Evolutionary conservation across 1,139 yeast species (phyloP).

Genomic region (Pichia sorboxylosa): DNA sequence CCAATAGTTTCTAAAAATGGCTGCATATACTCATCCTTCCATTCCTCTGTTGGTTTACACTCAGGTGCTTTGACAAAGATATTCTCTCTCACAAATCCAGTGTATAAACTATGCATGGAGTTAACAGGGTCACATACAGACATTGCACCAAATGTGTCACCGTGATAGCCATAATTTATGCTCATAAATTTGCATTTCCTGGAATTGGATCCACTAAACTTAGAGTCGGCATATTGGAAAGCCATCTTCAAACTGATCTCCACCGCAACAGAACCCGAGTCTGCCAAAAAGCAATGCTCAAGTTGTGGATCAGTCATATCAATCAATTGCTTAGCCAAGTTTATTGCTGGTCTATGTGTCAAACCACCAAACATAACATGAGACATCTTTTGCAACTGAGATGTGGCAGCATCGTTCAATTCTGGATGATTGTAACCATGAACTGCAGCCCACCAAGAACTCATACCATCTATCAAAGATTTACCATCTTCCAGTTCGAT

Average conservation of each 20-base stretch:
- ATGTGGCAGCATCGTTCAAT: conserved; percentile 20
- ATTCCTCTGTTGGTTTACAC: conserved; percentile 10
- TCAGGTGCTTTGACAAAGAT: conserved; percentile 22
- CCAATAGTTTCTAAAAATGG: conserved; percentile 3
- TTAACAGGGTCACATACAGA: conserved; percentile 30
- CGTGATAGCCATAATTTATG: conserved; percentile 44
- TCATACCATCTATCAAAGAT: conserved; percentile 24
- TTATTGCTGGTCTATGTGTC: conserved; percentile 24
- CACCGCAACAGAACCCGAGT: conserved; percentile 42
- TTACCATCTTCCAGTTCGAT: conserved; percentile 17
- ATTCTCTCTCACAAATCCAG: conserved; percentile 22
- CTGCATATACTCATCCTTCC: conserved; percentile 8
- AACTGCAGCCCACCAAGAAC: conserved; percentile 28
- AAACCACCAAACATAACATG: conserved; percentile 28
- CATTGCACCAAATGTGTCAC: conserved; percentile 43
- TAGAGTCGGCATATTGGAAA: conserved; percentile 39
- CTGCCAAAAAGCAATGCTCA: conserved; percentile 24
- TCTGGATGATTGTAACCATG: conserved; percentile 25
- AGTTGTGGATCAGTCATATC: conserved; percentile 18
- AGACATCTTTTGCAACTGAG: conserved; percentile 20
- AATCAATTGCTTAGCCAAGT: conserved; percentile 16
- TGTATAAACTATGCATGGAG: conserved; percentile 24
- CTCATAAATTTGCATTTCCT: conserved; percentile 30
- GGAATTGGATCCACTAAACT: conserved; percentile 19
- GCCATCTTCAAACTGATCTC: conserved; percentile 41